Base-by-base conservation (phyloP, 441 rosid genomes). In the Bocquillonia castaneifolia region DNA sequence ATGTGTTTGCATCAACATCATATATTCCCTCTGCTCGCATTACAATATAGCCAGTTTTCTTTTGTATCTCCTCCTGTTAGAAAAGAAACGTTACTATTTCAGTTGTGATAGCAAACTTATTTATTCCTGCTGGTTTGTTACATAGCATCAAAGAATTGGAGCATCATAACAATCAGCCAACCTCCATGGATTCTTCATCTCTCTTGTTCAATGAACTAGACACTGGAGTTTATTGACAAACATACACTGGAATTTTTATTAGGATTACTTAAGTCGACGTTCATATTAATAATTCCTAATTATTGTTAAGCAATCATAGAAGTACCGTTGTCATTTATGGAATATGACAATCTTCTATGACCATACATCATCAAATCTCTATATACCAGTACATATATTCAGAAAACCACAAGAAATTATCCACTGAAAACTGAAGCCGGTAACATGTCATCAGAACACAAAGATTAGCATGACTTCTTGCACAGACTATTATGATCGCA, bases 1-100 rank as follows among this genome's bases (percentile, higher is more conserved):
- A 85, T 64, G 98, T 92, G 77, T 95, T 95, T 23, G 97, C 99
- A 88, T 95, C 99, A 71, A 90, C 92, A 63, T 95, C 98, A 78
- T 81, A 92, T 65, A 90, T 76, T 68, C 98, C 99, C 60, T 92
- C 97, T 23, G 93, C 97, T 81, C 95, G 83, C 99, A 89, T 92
- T 37, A 92, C 98, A 72, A 95, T 85, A 74, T 92, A 89, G 62
- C 99, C 98, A 39, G 99, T 95, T 81, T 95, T 92, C 85, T 90
- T 95, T 82, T 92, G 96, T 78, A 95, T 95, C 83, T 95, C 99
- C 84, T 95, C 99, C 99, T 95, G 67, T 74, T 32, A 59, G 22
- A 71, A 48, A 67, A 64, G 59, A 61, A 65, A 40, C 29, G 62
- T 12, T 4, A 6, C 31, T 28, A 28, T 42, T 17, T 45, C 65